Evolutionary conservation across 192 early-diverging fungal species (phyloP).

Genomic region (Ambispora gerdemannii): DNA sequence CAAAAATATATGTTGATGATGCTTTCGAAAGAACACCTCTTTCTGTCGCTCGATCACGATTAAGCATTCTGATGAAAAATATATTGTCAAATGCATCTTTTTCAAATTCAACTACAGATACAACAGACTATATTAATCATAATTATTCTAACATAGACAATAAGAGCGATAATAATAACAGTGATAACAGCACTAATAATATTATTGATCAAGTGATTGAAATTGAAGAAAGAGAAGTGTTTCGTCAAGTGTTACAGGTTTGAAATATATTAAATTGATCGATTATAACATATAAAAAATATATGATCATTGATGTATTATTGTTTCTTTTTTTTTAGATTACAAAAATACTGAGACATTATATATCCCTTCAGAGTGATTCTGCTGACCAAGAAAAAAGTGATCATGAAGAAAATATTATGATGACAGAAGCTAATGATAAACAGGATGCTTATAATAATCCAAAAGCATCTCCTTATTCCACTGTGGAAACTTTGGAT

Average conservation of each 20-base stretch:
- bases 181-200: no score
- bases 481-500: constrained; percentile 14
- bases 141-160: no score
- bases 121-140: not conserved
- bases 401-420: not conserved
- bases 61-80: constrained; percentile 26
- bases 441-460: not conserved
- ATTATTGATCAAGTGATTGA: not conserved
- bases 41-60: constrained; percentile 18
- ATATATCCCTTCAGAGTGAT: constrained; percentile 5
- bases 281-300: no score
- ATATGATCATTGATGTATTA: not conserved
- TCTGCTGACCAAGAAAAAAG: not conserved
- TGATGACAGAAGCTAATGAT: not conserved
- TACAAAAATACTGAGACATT: constrained; percentile 21
- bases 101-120: not conserved
- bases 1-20: constrained; percentile 19
- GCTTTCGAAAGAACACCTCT: constrained; percentile 17
- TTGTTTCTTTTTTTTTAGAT: not conserved
- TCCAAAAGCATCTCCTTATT: not conserved
- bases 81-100: not conserved
- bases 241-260: constrained; percentile 26
- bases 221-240: constrained; percentile 6
- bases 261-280: not conserved
- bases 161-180: no score